These are phyloP conservation scores for Solanum appendiculatum DNA, from an alignment of 257 asterid genomes.

Conservation along the genomic window DNA sequence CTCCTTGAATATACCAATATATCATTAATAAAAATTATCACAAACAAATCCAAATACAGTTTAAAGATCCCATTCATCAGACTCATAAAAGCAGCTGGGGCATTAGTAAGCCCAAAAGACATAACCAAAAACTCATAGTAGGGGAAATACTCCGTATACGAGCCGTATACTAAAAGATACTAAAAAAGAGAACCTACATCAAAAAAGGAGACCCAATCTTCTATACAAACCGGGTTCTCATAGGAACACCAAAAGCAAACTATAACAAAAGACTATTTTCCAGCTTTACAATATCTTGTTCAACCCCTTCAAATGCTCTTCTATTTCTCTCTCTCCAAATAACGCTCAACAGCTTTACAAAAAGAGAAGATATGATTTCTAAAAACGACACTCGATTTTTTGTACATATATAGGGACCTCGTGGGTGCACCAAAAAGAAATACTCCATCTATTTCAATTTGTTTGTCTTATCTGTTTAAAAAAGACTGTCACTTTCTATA, in stretches of 20 bases:
- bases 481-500: background rate
- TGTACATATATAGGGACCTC: background rate
- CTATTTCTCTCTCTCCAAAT: background rate
- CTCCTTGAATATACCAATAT: background rate
- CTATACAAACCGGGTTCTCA: background rate
- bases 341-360: background rate
- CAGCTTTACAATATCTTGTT: background rate
- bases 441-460: background rate
- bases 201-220: background rate
- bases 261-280: background rate
- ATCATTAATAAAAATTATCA: background rate
- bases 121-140: background rate
- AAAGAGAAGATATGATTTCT: background rate
- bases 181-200: background rate
- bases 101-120: background rate
- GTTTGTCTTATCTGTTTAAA: background rate
- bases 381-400: background rate
- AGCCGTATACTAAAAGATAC: background rate
- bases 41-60: background rate
- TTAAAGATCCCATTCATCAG: background rate
- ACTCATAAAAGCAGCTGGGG: background rate
- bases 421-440: background rate
- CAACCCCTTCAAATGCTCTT: background rate
- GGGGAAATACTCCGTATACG: background rate
- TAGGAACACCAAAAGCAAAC: background rate